Percentiles rank a stretch among this genome's conserved stretches.
phyloP scores from a whole-genome alignment of 495 filamentous ascomycete genomes.

The Lasiosphaeriaceae sp. region DNA sequence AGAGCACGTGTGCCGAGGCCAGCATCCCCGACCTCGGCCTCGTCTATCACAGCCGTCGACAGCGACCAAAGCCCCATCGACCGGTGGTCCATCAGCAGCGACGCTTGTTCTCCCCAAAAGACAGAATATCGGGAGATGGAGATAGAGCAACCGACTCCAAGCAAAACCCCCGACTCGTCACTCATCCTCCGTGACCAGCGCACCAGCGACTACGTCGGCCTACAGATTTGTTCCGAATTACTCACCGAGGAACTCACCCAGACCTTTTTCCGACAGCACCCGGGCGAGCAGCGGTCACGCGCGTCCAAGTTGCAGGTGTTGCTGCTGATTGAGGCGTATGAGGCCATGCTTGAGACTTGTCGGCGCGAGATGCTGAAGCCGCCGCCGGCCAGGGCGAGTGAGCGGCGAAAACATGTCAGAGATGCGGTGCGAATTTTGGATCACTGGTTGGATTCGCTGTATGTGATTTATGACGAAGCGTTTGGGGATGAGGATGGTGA shows the following conservation, averaged over 20 bases:
- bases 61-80: background rate
- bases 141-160: background rate
- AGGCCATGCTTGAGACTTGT: slow-evolving; percentile 16
- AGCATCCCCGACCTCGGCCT: background rate
- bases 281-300: background rate
- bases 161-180: background rate
- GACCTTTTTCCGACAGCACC: slow-evolving; percentile 5
- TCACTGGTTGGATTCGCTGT: slow-evolving; percentile 20
- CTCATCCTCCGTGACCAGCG: too few species aligned
- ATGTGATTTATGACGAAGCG: slow-evolving; percentile 16
- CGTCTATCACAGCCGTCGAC: slow-evolving; percentile 6
- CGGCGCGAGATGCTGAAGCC: slow-evolving; percentile 6
- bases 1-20: background rate
- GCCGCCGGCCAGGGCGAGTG: background rate
- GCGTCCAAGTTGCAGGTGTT: slow-evolving; percentile 15
- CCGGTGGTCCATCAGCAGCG: background rate
- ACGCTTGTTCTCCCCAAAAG: background rate
- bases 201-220: slow-evolving; percentile 10
- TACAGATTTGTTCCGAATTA: slow-evolving; percentile 19
- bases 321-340: slow-evolving; percentile 25
- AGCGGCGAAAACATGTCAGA: slow-evolving; percentile 3
- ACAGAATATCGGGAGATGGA: background rate
- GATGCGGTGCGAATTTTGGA: slow-evolving; percentile 16
- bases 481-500: slow-evolving; percentile 3
- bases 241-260: slow-evolving; percentile 19